A percentile compares a stretch with the other conserved stretches of the same genome.
These are phyloP conservation scores for Zasmidium citrigriseum DNA, from an alignment of 2,329 filamentous ascomycete genomes.

Conservation along the genomic window DNA sequence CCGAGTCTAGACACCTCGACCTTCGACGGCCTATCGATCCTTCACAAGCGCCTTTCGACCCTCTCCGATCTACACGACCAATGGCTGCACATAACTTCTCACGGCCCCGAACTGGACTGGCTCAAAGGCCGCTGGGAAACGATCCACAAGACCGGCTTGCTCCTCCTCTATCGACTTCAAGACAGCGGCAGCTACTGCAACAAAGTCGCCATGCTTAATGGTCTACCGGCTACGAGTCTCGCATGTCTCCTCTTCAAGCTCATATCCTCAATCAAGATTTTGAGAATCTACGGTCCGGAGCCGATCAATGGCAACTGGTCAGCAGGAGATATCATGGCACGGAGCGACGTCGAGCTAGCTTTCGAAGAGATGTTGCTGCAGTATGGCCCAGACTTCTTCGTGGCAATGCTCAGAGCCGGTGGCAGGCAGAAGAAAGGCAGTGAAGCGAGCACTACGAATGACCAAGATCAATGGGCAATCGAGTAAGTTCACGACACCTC, in stretches of 20 bases:
- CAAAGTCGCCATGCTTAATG: constrained; percentile 28
- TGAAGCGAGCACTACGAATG: not conserved
- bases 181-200: constrained; percentile 25
- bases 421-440: not conserved
- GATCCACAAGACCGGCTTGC: constrained; percentile 34
- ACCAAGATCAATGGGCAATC: constrained; percentile 20
- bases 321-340: constrained; percentile 21
- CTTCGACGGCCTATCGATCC: constrained; percentile 22
- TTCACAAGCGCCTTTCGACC: constrained; percentile 23
- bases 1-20: constrained; percentile 24
- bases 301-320: constrained; percentile 24
- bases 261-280: constrained; percentile 31
- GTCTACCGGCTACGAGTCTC: constrained; percentile 32
- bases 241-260: constrained; percentile 37
- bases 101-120: constrained; percentile 32
- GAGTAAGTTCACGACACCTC: constrained; percentile 23
- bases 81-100: constrained; percentile 31
- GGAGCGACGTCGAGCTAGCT: constrained; percentile 36
- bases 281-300: constrained; percentile 34
- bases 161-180: constrained; percentile 34
- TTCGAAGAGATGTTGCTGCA: constrained; percentile 35
- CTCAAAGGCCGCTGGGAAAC: constrained; percentile 33
- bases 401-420: constrained; percentile 26
- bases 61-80: constrained; percentile 28
- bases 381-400: constrained; percentile 32